Evolutionary conservation across 257 asterid genomes (phyloP).

Genomic region (Cinchona pubescens): DNA sequence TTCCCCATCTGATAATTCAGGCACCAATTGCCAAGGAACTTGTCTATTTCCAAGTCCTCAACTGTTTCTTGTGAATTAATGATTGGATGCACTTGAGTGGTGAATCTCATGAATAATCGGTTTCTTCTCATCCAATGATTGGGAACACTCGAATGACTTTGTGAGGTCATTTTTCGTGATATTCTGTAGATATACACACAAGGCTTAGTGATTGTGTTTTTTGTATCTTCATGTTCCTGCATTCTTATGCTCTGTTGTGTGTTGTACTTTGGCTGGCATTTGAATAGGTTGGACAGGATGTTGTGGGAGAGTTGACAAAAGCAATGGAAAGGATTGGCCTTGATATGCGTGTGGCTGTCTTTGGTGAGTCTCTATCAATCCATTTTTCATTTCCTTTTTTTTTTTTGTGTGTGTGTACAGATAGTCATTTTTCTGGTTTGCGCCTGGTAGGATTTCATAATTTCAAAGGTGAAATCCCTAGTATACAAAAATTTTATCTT

Average conservation of each 20-base stretch:
- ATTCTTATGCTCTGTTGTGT: conserved; percentile 7
- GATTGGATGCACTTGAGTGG: not conserved
- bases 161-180: not conserved
- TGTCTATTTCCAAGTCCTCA: no score
- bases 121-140: not conserved
- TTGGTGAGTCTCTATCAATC: conserved; percentile 47
- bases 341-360: conserved; percentile 82
- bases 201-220: not conserved
- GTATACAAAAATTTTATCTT: conserved; percentile 1
- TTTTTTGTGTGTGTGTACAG: not conserved
- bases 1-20: not conserved
- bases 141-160: not conserved
- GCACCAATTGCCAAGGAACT: not conserved
- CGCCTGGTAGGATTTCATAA: not conserved
- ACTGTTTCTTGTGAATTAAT: no score
- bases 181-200: not conserved
- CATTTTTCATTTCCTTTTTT: not conserved
- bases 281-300: conserved; percentile 74
- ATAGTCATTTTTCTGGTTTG: not conserved
- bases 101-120: not conserved
- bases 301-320: conserved; percentile 70
- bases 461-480: conserved; percentile 4
- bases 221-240: not conserved
- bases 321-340: conserved; percentile 77
- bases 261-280: conserved; percentile 8